Base-by-base conservation (phyloP, 176 grass and related monocot genomes). In the Aechmea fasciata region DNA sequence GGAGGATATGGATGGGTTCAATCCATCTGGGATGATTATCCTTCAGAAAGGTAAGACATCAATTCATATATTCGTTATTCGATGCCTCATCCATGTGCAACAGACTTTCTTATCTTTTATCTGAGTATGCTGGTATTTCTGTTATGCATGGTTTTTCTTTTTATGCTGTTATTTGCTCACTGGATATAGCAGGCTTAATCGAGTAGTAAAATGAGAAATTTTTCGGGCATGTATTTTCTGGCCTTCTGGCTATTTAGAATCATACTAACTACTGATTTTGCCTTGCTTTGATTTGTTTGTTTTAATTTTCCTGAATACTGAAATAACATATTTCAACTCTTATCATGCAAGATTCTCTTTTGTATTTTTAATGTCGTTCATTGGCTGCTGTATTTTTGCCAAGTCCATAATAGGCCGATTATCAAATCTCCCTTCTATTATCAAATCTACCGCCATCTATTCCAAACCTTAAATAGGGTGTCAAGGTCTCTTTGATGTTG, bases 1-100 rank as follows among this genome's bases (percentile, higher is more conserved):
- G 73, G 90, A 90, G 59, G 57, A 99, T 85, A 69, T 90, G 68
- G 89, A 93, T 82, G 94, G 94, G 62, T 86, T 93, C 52, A 84
- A 99, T 81, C 75, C 94, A 8, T 99, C 94, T 57, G 94, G 94
- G 65, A 90, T 99, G 69, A 90, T 99, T 63, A 93, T 99, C 80
- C 87, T 99, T 71, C 94, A 99, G 66, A 99, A 93, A 88, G 94
- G 94, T 93, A 67, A 81, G 19, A 59, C 1, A 18, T 14, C 1
- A 9, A 57, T 57, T 69, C 70, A 49, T 1, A 73, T 68, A 19
- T 64, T 69, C 11, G 47, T 22, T 15, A 19, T 64, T 69, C 11
- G 47, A 61, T 15, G 13, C 55, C 24, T 57, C 10, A 19, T 49
- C 33, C 49, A 19, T 18, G 13, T 63, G 23, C 49, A 69, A 15